Conservation (phyloP, 2,329 filamentous ascomycete species). For the Fusarium avenaceum region DNA sequence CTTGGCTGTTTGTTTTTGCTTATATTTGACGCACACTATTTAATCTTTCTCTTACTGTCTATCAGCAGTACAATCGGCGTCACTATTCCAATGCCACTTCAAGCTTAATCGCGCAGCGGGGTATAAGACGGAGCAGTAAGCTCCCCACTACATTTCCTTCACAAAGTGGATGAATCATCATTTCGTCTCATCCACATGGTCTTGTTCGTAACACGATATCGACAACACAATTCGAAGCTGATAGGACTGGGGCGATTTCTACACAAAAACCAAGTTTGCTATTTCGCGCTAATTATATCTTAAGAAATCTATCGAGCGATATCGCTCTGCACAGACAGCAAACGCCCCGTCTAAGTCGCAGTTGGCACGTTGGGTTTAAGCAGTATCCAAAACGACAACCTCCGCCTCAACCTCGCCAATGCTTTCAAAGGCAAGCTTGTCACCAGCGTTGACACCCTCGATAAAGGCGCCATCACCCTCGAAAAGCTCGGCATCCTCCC, state of each 20-base stretch:
- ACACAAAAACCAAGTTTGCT: slow-evolving; percentile 13
- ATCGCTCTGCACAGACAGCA: slow-evolving; percentile 7
- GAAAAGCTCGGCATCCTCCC: slow-evolving; percentile 72
- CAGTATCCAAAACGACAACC: slow-evolving; percentile 76
- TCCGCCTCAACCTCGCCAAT: slow-evolving; percentile 77
- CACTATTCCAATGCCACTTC: neutral
- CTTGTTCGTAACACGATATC: neutral
- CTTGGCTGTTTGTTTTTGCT: slow-evolving; percentile 2
- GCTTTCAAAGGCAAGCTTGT: slow-evolving; percentile 74
- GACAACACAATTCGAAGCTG: neutral
- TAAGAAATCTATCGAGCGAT: slow-evolving; percentile 3
- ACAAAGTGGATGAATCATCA: neutral
- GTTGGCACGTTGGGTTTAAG: slow-evolving; percentile 53
- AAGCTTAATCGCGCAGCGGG: neutral
- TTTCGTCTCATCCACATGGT: too few relatives aligned
- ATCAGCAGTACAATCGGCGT: neutral
- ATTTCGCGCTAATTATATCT: slow-evolving; percentile 31
- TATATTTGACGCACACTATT: neutral
- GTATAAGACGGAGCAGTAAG: neutral
- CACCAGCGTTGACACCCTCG: slow-evolving; percentile 72
- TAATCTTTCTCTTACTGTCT: neutral
- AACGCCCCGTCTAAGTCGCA: slow-evolving; percentile 4
- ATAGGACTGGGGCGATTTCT: neutral
- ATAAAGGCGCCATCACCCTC: slow-evolving; percentile 89
- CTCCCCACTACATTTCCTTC: slow-evolving; percentile 6